A percentile compares a stretch with the other conserved stretches of the same genome.
These are phyloP conservation scores for Penicillium simplicissimum DNA, from an alignment of 495 filamentous ascomycete species.

Conservation along the genomic window DNA sequence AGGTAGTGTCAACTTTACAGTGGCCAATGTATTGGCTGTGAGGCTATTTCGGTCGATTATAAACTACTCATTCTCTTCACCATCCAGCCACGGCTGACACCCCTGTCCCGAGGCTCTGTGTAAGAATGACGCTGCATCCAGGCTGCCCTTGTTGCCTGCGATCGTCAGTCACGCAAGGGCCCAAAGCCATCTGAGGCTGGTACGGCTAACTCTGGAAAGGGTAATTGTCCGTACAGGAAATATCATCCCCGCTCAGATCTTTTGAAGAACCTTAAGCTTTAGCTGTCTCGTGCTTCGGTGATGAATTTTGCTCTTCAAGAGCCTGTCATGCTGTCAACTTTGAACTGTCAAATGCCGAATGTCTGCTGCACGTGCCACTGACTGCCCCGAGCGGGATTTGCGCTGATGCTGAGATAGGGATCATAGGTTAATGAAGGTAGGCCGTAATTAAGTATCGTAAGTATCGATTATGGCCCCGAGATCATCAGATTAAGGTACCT, in stretches of 20 bases:
- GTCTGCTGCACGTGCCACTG: slow-evolving; percentile 15
- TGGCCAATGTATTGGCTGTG: background rate
- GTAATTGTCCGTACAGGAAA: background rate
- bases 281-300: background rate
- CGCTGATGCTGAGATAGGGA: too few species aligned
- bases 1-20: background rate
- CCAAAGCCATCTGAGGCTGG: slow-evolving; percentile 2
- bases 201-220: background rate
- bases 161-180: slow-evolving; percentile 4
- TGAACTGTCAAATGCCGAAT: background rate
- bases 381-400: slow-evolving; percentile 11
- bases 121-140: background rate
- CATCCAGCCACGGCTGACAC: background rate
- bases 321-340: background rate
- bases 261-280: too few species aligned
- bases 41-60: too few species aligned
- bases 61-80: background rate
- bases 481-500: too few species aligned
- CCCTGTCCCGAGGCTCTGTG: background rate
- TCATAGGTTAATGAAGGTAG: background rate
- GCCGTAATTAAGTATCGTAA: background rate
- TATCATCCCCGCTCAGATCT: background rate
- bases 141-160: slow-evolving; percentile 1
- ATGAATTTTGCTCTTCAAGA: too few species aligned
- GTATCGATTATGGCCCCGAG: background rate